Percentiles rank a stretch among this genome's conserved stretches.
Conservation (phyloP, 2,329 filamentous ascomycete genomes). For the Escovopsis sp. region DNA sequence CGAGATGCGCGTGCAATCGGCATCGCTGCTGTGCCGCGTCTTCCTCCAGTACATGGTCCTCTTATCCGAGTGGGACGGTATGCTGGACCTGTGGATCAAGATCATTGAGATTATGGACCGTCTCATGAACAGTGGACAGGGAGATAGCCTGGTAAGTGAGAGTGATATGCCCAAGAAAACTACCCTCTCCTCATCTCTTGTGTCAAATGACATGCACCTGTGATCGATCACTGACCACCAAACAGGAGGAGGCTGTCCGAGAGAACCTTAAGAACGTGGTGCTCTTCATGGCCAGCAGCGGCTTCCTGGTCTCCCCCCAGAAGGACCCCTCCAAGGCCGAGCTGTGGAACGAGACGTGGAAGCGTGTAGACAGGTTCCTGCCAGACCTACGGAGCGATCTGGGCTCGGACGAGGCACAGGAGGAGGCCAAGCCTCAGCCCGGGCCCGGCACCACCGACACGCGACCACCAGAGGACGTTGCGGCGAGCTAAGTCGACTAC, state of each 20-base stretch:
- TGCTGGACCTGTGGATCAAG: constrained; percentile 81
- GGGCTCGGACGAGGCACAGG: constrained; percentile 29
- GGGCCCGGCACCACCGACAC: not conserved
- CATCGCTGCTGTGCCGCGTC: constrained; percentile 84
- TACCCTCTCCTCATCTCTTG: constrained; percentile 9
- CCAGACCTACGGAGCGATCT: constrained; percentile 44
- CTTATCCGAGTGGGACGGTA: constrained; percentile 70
- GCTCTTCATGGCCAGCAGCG: constrained; percentile 84
- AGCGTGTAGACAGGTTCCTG: constrained; percentile 48
- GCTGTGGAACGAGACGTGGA: constrained; percentile 49
- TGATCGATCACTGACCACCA: no score
- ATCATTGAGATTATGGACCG: constrained; percentile 92
- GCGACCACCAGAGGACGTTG: no score
- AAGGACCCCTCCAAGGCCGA: constrained; percentile 38
- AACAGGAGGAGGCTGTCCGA: constrained; percentile 79
- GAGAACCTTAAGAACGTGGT: constrained; percentile 94
- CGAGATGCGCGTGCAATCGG: constrained; percentile 82
- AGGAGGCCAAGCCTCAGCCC: not conserved
- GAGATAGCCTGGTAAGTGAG: constrained; percentile 72
- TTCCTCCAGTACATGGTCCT: constrained; percentile 87
- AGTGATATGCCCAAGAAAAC: no score
- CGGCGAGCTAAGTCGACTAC: no score
- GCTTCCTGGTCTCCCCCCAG: constrained; percentile 60
- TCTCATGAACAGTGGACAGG: constrained; percentile 88
- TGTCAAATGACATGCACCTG: no score